Evolutionary conservation across 306 rosid genomes (phyloP), one percentile per base, ranked within the genome.

Genomic region (Pyrus bretschneideri): DNA sequence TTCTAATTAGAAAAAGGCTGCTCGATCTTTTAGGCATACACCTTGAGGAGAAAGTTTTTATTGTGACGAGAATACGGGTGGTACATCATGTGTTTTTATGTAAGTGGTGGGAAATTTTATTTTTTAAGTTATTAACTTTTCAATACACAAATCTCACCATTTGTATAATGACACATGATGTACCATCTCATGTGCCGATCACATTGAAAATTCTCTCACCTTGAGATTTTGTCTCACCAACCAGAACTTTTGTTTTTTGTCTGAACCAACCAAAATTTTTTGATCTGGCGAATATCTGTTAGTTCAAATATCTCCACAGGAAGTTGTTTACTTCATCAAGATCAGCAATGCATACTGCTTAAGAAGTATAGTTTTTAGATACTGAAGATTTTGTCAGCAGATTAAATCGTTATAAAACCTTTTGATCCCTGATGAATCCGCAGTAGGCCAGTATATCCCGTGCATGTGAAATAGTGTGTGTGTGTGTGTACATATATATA

Each of bases 371-470:
- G 12, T 42, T 49, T 17, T 76, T 29, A 58, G 70, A 60, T 57
- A 44, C 70, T 33, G 70, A 42, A 58, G 75, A 70, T 77, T 69
- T 63, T 30, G 66, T 63, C 70, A 9, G 70, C 49, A 35, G 38
- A 49, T 49, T 49, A 49, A 65, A 65, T 33, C 70, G 5, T 65
- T 35, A 19, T 33, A 33, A 65, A 70, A 54, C 15, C 46, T 58
- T 25, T 25, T 25, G 27, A 44, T 29, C 46, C 12, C 25, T n/a
- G 6, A 14, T 31, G 55, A 42, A 61, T 45, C 64, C 31, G 54
- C 17, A 57, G 65, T 78, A 2, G 86, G 86, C 81, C 76, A 79
- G 81, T 35, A 85, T 27, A 61, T 6, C 40, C 35, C 67, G 17
- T 72, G 38, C 76, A 57, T 52, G 35, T 66, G 30, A 74, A 71